A percentile compares a stretch with the other conserved stretches of the same genome.
phyloP scores from a whole-genome alignment of 257 asterid species.

The Solanum sitiens region DNA sequence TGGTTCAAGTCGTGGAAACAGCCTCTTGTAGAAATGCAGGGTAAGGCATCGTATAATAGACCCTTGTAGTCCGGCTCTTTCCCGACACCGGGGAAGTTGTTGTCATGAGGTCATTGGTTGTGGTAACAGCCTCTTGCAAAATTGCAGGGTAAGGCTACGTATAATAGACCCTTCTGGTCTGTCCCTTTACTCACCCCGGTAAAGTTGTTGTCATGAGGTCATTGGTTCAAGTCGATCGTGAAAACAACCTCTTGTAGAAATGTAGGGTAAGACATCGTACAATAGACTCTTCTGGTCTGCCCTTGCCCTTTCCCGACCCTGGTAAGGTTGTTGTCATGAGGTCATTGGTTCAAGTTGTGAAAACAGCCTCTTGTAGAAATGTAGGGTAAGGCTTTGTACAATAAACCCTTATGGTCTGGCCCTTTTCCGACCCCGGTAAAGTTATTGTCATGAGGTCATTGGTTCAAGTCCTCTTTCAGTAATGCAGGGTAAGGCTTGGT shows the following conservation, averaged over 20 bases:
- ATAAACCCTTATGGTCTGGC: background rate
- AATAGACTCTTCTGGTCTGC: background rate
- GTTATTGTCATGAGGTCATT: background rate
- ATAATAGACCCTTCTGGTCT: too few relatives aligned
- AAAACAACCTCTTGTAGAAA: background rate
- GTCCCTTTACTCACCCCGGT: too few relatives aligned
- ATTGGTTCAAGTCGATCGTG: background rate
- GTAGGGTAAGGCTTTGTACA: background rate
- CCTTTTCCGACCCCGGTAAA: background rate
- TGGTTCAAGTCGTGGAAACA: background rate
- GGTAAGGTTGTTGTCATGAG: background rate
- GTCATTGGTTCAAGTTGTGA: background rate
- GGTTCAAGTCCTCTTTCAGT: background rate
- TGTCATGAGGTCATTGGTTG: too few relatives aligned
- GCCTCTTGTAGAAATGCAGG: too few relatives aligned
- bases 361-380: background rate
- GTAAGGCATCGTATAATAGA: too few relatives aligned
- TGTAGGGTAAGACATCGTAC: background rate
- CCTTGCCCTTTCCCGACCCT: background rate
- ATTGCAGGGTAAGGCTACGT: too few relatives aligned
- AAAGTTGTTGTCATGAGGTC: too few relatives aligned
- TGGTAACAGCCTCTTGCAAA: too few relatives aligned
- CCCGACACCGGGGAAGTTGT: too few relatives aligned
- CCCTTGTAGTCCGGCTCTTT: too few relatives aligned
- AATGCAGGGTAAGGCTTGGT: background rate